phyloP scores from a whole-genome alignment of 768 basidiomycete species.

The Suillus spraguei region DNA sequence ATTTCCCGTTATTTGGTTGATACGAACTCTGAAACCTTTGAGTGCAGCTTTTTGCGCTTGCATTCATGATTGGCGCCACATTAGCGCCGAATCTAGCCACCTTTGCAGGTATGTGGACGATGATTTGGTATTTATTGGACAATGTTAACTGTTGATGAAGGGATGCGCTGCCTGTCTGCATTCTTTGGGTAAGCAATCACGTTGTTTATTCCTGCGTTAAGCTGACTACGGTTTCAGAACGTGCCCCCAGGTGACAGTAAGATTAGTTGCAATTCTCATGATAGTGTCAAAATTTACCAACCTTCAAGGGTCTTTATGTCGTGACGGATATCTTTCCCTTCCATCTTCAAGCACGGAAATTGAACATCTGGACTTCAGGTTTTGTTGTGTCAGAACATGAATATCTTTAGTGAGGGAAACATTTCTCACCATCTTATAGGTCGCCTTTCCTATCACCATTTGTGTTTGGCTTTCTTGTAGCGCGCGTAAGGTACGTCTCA shows the following conservation, averaged over 20 bases:
- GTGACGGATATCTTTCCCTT: conserved; percentile 57
- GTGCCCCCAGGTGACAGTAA: conserved; percentile 53
- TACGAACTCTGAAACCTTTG: neutral
- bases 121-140: neutral
- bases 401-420: conserved; percentile 29
- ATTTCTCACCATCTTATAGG: conserved; percentile 38
- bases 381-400: conserved; percentile 53
- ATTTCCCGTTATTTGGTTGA: neutral
- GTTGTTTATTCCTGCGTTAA: neutral
- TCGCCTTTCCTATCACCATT: conserved; percentile 34
- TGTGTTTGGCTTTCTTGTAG: conserved; percentile 31
- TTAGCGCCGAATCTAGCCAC: conserved; percentile 49
- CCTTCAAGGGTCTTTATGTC: conserved; percentile 42
- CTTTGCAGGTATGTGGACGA: conserved; percentile 43
- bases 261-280: conserved; percentile 1
- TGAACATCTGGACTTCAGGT: conserved; percentile 57
- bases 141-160: conserved; percentile 15
- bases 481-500: conserved; percentile 26
- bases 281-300: neutral
- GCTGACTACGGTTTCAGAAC: conserved; percentile 35
- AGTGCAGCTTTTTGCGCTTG: conserved; percentile 42
- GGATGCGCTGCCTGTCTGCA: conserved; percentile 33
- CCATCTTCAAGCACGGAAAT: conserved; percentile 53
- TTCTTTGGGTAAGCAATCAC: conserved; percentile 33
- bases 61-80: conserved; percentile 51